Evolutionary conservation across 2,329 filamentous ascomycete genomes (phyloP), one percentile per base, ranked within the genome.

Genomic region (Cryphonectria carpinicola): DNA sequence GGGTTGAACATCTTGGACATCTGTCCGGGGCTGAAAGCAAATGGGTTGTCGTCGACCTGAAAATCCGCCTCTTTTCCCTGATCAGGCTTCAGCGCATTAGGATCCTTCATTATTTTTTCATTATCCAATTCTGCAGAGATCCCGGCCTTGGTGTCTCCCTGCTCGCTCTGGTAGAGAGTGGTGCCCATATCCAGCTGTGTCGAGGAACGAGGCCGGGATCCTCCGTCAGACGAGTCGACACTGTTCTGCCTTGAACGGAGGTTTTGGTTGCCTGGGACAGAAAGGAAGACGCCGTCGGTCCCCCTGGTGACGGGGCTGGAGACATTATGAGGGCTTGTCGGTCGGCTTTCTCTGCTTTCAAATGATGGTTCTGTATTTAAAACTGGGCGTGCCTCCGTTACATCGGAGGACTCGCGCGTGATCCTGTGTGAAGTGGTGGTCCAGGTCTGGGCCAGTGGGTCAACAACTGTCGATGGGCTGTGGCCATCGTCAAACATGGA

Each of bases 1-100:
- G 95, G 95, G 78, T 97, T 96, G 73, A 95, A 89, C 82, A 97
- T 87, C 80, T 97, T 97, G 76, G 90, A 91, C 73, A 98, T 85
- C 77, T 97, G 91, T 19, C 95, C 94, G 3, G 92, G 92, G 1
- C 90, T 89, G 78, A 94, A 97, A 22, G 93, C 94, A 77, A 97
- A 97, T 0, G 92, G 91, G 78, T 96, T 97, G 78, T 94, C 85
- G 7, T 91, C 86, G 14, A 95, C 90, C 19, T 88, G 76, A 76
- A 97, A 97, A 73, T 95, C 93, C 25, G 82, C 85, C 78, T 95
- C 92, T 67, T 90, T 92, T 8, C 93, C 92, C 52, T 89, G 86
- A 77, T 97, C 93, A 0, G 94, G 92, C 65, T 86, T 89, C 72
- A 97, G 82, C 0, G 93, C 93, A 73, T 91, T 87, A 61, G 88